A percentile compares a stretch with the other conserved stretches of the same genome.
Conservation (phyloP, 2,329 filamentous ascomycete species). For the Xylariomycetidae sp. region DNA sequence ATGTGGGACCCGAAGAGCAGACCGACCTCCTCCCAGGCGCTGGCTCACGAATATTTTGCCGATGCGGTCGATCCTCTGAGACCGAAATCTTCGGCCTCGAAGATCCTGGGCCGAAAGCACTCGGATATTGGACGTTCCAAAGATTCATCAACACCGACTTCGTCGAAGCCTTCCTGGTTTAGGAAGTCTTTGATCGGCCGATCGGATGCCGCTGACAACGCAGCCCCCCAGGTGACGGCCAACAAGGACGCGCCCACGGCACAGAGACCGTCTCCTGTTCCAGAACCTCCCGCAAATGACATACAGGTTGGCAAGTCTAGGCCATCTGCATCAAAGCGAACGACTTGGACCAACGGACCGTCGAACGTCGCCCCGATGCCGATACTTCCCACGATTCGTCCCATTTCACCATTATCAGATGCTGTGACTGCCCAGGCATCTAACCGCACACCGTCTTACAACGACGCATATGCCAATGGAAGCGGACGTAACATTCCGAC, state of each 20-base stretch:
- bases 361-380: conserved; percentile 85
- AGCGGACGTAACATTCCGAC: conserved; percentile 31
- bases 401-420: conserved; percentile 94
- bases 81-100: conserved; percentile 84
- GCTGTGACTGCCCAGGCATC: conserved; percentile 85
- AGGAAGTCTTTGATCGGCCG: conserved; percentile 86
- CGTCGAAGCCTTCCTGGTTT: conserved; percentile 93
- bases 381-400: conserved; percentile 88
- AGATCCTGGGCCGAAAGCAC: conserved; percentile 81
- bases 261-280: conserved; percentile 28
- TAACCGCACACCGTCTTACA: conserved; percentile 51
- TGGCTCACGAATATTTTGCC: conserved; percentile 89
- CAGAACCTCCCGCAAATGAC: conserved; percentile 28
- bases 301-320: conserved; percentile 36
- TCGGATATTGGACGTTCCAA: conserved; percentile 72
- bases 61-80: conserved; percentile 89
- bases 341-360: conserved; percentile 85
- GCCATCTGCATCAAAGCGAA: conserved; percentile 67
- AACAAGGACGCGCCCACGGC: conserved; percentile 40
- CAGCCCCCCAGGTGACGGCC: conserved; percentile 37
- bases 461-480: conserved; percentile 40
- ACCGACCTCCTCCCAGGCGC: conserved; percentile 87
- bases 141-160: conserved; percentile 56
- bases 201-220: conserved; percentile 61
- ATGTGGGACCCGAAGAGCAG: conserved; percentile 97